phyloP scores from a whole-genome alignment of 176 grass and related monocot genomes.

The Alopecurus myosuroides region DNA sequence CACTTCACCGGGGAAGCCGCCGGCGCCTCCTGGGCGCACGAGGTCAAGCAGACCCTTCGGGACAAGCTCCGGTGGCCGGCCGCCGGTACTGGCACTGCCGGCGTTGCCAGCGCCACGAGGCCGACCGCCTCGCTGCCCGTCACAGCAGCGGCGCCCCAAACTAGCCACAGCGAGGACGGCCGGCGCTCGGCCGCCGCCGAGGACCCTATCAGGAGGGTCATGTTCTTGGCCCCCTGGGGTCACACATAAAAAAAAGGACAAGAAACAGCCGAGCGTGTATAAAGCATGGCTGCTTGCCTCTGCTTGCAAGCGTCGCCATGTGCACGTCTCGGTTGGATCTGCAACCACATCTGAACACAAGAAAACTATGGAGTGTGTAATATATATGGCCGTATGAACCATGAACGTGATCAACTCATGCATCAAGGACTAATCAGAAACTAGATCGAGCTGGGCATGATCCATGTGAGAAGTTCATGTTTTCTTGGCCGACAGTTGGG shows the following conservation, averaged over 20 bases:
- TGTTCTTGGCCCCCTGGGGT: slow-evolving; percentile 95
- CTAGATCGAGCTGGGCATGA: slow-evolving; percentile 13
- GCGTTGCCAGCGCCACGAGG: slow-evolving; percentile 11
- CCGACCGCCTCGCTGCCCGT: slow-evolving; percentile 1
- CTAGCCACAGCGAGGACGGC: slow-evolving; percentile 49
- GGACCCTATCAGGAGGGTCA: slow-evolving; percentile 90
- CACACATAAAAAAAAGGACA: slow-evolving; percentile 57
- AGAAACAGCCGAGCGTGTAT: slow-evolving; percentile 13
- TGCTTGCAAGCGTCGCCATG: neutral
- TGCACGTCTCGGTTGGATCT: slow-evolving; percentile 18
- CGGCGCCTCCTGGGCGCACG: slow-evolving; percentile 53
- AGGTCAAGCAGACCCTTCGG: slow-evolving; percentile 76
- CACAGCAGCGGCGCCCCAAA: neutral
- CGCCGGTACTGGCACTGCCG: neutral
- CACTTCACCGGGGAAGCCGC: slow-evolving; percentile 47
- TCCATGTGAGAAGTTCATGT: slow-evolving; percentile 29
- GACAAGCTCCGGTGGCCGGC: slow-evolving; percentile 70
- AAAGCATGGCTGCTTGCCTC: too few relatives aligned
- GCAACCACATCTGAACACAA: slow-evolving; percentile 30
- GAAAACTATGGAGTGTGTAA: neutral
- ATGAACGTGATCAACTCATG: slow-evolving; percentile 44
- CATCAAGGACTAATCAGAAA: neutral
- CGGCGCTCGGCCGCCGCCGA: slow-evolving; percentile 35
- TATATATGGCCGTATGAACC: slow-evolving; percentile 23
- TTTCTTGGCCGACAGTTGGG: neutral